Base-by-base conservation (phyloP, 495 filamentous ascomycete species). In the Recurvomyces mirabilis region DNA sequence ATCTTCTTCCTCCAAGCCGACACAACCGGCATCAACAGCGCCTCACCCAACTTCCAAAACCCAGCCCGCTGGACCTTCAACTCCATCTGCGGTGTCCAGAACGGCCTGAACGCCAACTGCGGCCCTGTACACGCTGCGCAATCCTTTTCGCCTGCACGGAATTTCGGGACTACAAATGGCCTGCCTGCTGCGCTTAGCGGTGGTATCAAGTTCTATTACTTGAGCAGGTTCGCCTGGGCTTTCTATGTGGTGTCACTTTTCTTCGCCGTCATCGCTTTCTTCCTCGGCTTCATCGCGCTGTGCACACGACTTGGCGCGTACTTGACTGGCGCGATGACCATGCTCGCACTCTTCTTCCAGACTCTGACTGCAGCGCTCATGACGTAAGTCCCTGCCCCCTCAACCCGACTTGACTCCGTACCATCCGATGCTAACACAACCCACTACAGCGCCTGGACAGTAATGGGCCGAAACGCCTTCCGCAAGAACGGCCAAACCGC, bases 1-100 rank as follows among this genome's bases (percentile, higher is more conserved):
- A 82, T 85, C 53, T 94, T 80, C 67, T 93, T 93, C 71, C 75
- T 94, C 23, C 72, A 81, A 57, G 81, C 79, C 52, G 69, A 77
- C 58, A 89, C 84, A 12, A 62, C 66, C 34, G 74, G 68, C 54
- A 87, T 93, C 37, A 53, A 49, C 55, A 66, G 78, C 10, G 33
- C 23, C 22, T 30, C 34, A 41, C n/a, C 36, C 25, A 9, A 36
- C 20, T 77, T 86, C 1, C 71, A 75, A 17, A 24, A 72, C 25
- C 49, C 73, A 6, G 78, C 84, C 6, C 77, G 87, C 63, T 94
- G 87, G 87, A 91, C 87, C 2, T 89, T 80, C 65, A 89, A 87
- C 74, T 77, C 79, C 53, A 60, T 89, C n/a, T 82, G 78, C 61
- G 58, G 64, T 20, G 73, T 72, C 21, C 12, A 21, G 12, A 63